A percentile compares a stretch with the other conserved stretches of the same genome.
Evolutionary conservation across 352 stramenopile genomes (phyloP).

Genomic region (Globisporangium perplexum): DNA sequence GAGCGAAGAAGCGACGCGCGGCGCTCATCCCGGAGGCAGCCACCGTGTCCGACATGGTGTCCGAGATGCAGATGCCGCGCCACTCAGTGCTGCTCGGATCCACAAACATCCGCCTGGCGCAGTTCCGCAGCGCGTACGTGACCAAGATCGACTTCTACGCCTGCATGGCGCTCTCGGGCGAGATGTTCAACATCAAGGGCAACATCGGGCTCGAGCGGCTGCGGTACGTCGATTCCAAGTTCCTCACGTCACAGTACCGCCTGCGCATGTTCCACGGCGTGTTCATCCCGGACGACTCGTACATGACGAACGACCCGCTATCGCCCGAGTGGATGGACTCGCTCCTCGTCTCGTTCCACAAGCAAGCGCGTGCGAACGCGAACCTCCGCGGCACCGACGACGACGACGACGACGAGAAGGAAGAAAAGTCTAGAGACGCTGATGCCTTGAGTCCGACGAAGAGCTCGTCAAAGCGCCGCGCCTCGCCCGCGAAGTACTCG

Average conservation of each 20-base stretch:
- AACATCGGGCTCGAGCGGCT: constrained; percentile 76
- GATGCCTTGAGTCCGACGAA: background rate
- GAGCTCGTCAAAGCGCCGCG: background rate
- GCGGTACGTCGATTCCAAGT: constrained; percentile 65
- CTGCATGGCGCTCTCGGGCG: constrained; percentile 69
- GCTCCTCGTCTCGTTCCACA: constrained; percentile 33
- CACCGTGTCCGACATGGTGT: constrained; percentile 29
- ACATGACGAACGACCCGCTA: constrained; percentile 53
- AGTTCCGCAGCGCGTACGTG: constrained; percentile 79
- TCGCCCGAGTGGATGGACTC: constrained; percentile 81
- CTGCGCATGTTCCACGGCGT: constrained; percentile 64
- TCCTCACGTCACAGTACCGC: constrained; percentile 55
- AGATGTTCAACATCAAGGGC: constrained; percentile 83
- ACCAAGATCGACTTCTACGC: constrained; percentile 85
- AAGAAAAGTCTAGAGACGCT: background rate
- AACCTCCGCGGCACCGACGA: background rate
- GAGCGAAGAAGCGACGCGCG: constrained; percentile 28
- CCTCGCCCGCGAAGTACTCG: background rate
- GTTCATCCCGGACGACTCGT: constrained; percentile 65
- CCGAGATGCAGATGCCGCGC: constrained; percentile 24
- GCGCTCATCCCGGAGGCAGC: constrained; percentile 26
- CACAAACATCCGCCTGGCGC: constrained; percentile 71
- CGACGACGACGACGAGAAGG: background rate
- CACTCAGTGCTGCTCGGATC: constrained; percentile 58
- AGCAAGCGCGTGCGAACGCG: constrained; percentile 12